phyloP scores from a whole-genome alignment of 139 green algal species.

The Chlamydomonas eustigma region DNA sequence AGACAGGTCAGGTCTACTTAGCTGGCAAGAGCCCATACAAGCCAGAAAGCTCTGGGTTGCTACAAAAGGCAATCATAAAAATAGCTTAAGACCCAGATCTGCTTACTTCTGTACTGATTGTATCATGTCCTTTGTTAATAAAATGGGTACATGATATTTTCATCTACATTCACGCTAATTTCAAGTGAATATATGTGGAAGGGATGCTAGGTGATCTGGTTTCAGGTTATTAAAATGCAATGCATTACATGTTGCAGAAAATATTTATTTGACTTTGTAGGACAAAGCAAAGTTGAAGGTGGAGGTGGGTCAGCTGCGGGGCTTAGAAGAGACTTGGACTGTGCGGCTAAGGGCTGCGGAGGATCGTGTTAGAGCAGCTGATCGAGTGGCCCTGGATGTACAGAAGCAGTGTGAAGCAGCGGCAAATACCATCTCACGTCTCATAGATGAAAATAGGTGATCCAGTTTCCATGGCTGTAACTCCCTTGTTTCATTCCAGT shows the following conservation, averaged over 20 bases:
- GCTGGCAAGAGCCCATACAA: no score
- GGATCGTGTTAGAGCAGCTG: conserved; percentile 15
- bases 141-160: not conserved
- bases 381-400: conserved; percentile 22
- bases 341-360: conserved; percentile 19
- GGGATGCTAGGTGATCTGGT: not conserved
- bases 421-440: conserved; percentile 17
- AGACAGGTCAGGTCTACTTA: not conserved
- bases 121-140: no score
- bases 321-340: not conserved
- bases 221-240: not conserved
- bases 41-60: no score
- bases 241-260: not conserved
- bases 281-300: conserved; percentile 9
- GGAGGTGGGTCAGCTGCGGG: conserved; percentile 2
- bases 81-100: no score
- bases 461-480: not conserved
- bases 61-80: no score
- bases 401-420: conserved; percentile 28
- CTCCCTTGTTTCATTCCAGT: not conserved
- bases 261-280: conserved; percentile 6
- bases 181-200: not conserved
- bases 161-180: no score
- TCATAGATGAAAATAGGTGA: conserved; percentile 29
- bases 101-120: no score